Evolutionary conservation across 306 rosid genomes (phyloP), one percentile per base, ranked within the genome.

Genomic region (Medicago lupulina): DNA sequence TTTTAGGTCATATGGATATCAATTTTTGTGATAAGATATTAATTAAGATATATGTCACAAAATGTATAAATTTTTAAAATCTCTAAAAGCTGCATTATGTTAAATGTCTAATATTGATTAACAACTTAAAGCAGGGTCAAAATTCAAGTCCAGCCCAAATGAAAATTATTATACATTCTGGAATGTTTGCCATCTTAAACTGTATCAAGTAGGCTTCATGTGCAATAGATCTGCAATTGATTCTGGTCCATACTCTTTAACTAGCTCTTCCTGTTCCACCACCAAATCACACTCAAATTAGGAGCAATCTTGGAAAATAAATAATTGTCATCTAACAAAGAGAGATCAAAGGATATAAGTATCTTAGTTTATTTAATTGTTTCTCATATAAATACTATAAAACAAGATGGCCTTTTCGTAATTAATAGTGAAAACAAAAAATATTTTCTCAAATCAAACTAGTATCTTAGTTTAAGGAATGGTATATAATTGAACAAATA

Each of bases 201-300:
- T 64, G 41, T 74, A 38, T n/a, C 70, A 67, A 25, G 73, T 39
- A 9, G 82, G 80, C 59, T 80, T 73, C 69, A 61, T 23, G 68
- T 73, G 78, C 85, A 76, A 58, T 39, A 86, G 57, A 74, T 86
- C 86, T 12, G 79, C 60, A 49, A 87, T 66, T 79, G 85, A 85
- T 47, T 84, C 84, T 50, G 73, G 43, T 43, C 87, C 87, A 72
- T 81, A 74, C 59, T 11, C 60, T 74, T 70, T 16, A 66, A 81
- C 67, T 72, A 84, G 67, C 57, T 82, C 86, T 63, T 81, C 85
- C 86, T 89, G 90, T 79, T 17, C 11, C 75, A 73, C 50, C 57
- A 68, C 57, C 69, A 87, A 82, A 74, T 73, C 77, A 44, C 38
- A 51, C 23, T 39, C 17, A 72, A 62, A 31, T 74, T 40, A 74